Conservation (phyloP, 257 asterid genomes). For the Nicotiana obtusifolia region DNA sequence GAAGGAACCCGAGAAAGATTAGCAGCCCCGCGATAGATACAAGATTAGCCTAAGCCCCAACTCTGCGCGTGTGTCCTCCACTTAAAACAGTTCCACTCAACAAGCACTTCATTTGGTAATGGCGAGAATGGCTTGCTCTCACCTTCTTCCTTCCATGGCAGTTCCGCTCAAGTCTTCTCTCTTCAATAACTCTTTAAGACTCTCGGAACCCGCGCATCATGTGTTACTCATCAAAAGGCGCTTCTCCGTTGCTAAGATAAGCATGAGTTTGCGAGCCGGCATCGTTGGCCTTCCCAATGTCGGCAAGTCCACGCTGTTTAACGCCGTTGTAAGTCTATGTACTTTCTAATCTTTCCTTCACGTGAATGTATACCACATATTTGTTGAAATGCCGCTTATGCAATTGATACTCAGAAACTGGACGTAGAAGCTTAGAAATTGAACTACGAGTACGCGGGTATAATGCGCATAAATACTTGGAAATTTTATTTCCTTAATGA, state of each 20-base stretch:
- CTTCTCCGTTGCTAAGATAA: constrained; percentile 58
- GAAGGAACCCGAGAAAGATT: not conserved
- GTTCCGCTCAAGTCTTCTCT: constrained; percentile 38
- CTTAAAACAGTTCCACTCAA: not conserved
- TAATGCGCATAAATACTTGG: not conserved
- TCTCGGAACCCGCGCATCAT: constrained; percentile 34
- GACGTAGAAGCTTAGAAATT: not conserved
- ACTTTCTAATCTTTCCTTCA: not conserved
- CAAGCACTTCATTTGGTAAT: constrained; percentile 17
- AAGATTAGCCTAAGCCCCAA: not conserved
- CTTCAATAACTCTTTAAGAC: constrained; percentile 13
- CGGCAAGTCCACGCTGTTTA: constrained; percentile 94
- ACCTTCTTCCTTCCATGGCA: constrained; percentile 51
- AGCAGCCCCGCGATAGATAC: not conserved
- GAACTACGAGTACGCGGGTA: not conserved
- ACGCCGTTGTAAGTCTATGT: constrained; percentile 73
- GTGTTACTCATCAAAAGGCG: constrained; percentile 39
- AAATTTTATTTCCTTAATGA: not conserved
- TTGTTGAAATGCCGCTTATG: constrained; percentile 4
- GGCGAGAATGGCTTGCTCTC: constrained; percentile 70
- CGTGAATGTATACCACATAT: not conserved
- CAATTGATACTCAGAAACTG: not conserved
- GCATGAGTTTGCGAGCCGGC: constrained; percentile 93
- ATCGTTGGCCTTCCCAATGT: constrained; percentile 98
- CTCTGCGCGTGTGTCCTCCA: not conserved